Base-by-base conservation (phyloP, 805 yeast genomes). In the Vanderwaltozyma verrucispora region DNA sequence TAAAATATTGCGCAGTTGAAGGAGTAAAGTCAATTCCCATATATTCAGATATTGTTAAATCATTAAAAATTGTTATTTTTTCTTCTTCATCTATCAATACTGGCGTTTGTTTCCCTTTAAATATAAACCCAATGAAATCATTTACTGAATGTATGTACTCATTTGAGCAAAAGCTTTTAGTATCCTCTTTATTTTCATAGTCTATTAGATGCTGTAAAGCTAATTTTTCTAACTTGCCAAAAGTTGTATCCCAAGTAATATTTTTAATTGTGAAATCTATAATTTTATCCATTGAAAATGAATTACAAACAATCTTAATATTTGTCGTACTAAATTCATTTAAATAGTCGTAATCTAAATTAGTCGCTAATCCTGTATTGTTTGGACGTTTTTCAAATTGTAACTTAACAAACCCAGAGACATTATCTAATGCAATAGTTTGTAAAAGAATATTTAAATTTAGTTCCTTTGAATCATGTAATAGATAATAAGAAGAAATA, bases 21-120 rank as follows among this genome's bases (percentile, higher is more conserved):
- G 69, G 69, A 0, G 60, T 52, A 20, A 57, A 54, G 44, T 63
- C 68, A n/a, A 61, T 39, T 1, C 55, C 47, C n/a, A 65, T 30
- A 1, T 59, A 29, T 9, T 62, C 54, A 2, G 47, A 36, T 2
- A 65, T 30, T 2, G 59, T 42, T 25, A 42, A 19, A 16, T 49
- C 53, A 17, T 53, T 41, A 30, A 46, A 43, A 4, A 47, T 17
- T 28, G 44, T 41, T 12, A 39, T 38, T 17, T 38, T 33, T 27
- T 41, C 35, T n/a, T 39, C 46, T 15, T 43, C 42, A n/a, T 40
- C 30, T n/a, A 52, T 32, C 9, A 16, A 33, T 2, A 41, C 39
- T 4, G 40, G 42, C 4, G 38, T 24, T 19, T 44, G 45, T 26
- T 45, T 44, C 3, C 60, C 62, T 15, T 49, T 39, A 31, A 51